Conservation (phyloP, 2,329 filamentous ascomycete genomes). For the Diaporthe amygdali region DNA sequence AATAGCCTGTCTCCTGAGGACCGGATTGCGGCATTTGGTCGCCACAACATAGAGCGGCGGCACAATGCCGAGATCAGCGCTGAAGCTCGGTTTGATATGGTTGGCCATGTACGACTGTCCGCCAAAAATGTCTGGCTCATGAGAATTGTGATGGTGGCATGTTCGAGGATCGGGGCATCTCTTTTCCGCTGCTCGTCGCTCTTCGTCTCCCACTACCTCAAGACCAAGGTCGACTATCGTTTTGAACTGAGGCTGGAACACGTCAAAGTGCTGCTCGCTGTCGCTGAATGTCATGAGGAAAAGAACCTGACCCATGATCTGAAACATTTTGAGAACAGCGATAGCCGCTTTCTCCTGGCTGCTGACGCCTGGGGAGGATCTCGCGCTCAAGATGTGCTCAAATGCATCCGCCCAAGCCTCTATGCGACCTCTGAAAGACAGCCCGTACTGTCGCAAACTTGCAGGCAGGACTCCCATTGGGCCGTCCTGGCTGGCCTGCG, state of each 20-base stretch:
- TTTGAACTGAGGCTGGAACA: conserved; percentile 56
- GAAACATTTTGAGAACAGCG: conserved; percentile 66
- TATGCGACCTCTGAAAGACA: conserved; percentile 54
- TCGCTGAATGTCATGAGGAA: conserved; percentile 66
- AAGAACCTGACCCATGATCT: conserved; percentile 62
- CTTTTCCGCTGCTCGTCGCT: conserved; percentile 52
- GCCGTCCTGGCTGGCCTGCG: conserved; percentile 50
- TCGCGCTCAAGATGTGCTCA: conserved; percentile 56
- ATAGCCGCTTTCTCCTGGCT: conserved; percentile 65
- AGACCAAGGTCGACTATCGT: conserved; percentile 61
- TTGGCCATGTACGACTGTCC: conserved; percentile 49
- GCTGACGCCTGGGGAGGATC: conserved; percentile 52
- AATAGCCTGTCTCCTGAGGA: conserved; percentile 64
- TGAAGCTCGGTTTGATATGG: conserved; percentile 67
- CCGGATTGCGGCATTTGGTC: conserved; percentile 66
- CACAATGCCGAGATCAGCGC: conserved; percentile 67
- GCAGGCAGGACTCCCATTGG: conserved; percentile 59
- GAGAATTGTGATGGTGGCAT: conserved; percentile 47
- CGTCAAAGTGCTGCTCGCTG: conserved; percentile 63
- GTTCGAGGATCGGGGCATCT: conserved; percentile 49
- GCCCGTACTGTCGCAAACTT: conserved; percentile 52
- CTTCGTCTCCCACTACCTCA: conserved; percentile 65
- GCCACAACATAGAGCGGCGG: conserved; percentile 70
- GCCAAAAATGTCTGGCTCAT: conserved; percentile 42
- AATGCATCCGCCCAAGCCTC: conserved; percentile 63